Conservation (phyloP, 202 grass and related monocot genomes). For the Saccharum hybrid region DNA sequence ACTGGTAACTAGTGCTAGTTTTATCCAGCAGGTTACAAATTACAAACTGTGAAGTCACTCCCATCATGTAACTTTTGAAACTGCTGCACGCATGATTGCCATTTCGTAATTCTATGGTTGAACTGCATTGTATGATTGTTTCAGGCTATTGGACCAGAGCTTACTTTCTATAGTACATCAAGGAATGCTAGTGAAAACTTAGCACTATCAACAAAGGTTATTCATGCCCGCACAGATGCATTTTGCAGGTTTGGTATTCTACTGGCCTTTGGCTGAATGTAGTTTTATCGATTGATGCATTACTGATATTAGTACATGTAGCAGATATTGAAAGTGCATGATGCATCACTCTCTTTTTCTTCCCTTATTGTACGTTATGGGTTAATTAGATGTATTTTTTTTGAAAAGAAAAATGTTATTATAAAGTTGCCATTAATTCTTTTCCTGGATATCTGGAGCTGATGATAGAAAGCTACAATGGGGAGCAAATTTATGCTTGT, state of each 20-base stretch:
- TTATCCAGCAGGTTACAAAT: constrained; percentile 30
- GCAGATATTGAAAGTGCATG: constrained; percentile 16
- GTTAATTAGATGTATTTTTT: constrained; percentile 7
- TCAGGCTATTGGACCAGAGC: constrained; percentile 97
- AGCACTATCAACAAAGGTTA: constrained; percentile 84
- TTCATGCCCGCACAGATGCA: constrained; percentile 90
- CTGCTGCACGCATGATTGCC: constrained; percentile 2
- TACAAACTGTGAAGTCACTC: constrained; percentile 26
- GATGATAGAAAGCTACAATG: not conserved
- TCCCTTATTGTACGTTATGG: not conserved
- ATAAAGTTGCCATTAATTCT: constrained; percentile 2
- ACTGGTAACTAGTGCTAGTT: constrained; percentile 19
- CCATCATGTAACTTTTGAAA: constrained; percentile 31
- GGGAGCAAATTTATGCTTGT: not conserved
- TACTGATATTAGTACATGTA: constrained; percentile 1
- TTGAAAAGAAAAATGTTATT: not conserved
- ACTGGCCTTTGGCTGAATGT: constrained; percentile 38
- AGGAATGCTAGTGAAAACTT: constrained; percentile 73
- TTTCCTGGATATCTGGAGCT: not conserved
- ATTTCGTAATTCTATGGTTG: constrained; percentile 23
- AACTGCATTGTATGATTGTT: constrained; percentile 45
- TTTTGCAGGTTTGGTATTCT: constrained; percentile 77
- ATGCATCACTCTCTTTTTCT: constrained; percentile 8
- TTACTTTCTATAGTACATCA: constrained; percentile 94
- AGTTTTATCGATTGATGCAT: constrained; percentile 19